phyloP scores from a whole-genome alignment of 2,329 filamentous ascomycete species.

The Ceratocystis harringtonii region DNA sequence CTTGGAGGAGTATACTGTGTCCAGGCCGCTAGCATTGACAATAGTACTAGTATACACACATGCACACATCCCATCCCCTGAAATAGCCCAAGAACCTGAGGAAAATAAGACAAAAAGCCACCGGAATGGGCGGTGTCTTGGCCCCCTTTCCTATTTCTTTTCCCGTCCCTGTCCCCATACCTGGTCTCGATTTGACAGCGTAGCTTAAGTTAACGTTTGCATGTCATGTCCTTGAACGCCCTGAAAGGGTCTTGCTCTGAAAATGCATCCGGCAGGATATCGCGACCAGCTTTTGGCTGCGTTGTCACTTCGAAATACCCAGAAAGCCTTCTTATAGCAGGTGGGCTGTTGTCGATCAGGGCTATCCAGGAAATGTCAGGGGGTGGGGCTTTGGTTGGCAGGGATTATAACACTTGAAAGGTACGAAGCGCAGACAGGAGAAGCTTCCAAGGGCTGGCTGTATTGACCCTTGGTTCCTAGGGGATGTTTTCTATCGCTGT shows the following conservation, averaged over 20 bases:
- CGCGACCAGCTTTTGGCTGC: background rate
- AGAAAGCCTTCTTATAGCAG: background rate
- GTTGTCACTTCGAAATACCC: background rate
- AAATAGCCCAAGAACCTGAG: background rate
- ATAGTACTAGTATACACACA: no score
- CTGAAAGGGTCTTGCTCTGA: background rate
- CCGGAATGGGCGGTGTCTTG: background rate
- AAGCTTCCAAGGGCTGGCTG: background rate
- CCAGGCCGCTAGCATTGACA: background rate
- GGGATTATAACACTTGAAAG: background rate
- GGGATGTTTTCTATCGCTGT: background rate
- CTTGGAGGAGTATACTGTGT: background rate
- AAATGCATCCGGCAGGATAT: background rate
- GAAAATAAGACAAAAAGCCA: background rate
- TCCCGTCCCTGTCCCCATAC: no score
- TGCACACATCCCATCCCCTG: background rate
- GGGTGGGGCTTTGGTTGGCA: background rate
- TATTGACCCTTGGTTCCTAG: background rate
- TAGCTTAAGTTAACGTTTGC: background rate
- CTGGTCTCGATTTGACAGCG: background rate
- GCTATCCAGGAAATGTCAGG: background rate
- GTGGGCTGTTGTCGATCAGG: background rate
- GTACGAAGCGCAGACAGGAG: background rate
- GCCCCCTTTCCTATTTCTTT: background rate
- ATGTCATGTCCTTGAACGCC: background rate